Evolutionary conservation across 371 early-diverging fungal species (phyloP).

Genomic region (Mortierella sp.): DNA sequence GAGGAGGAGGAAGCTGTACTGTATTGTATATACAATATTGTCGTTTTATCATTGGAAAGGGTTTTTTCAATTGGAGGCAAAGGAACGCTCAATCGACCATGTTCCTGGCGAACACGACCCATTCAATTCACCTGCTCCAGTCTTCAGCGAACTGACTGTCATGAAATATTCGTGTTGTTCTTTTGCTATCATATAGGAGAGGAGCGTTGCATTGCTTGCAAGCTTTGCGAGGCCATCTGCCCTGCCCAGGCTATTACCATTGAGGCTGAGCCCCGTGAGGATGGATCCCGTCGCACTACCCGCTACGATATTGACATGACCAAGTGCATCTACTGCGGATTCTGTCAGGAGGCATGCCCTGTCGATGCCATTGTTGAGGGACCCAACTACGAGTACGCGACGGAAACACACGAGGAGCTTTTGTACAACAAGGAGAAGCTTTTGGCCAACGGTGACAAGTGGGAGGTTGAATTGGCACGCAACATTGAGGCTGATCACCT

Average conservation of each 20-base stretch:
- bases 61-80: too few species aligned
- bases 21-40: too few species aligned
- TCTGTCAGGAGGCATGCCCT: constrained; percentile 96
- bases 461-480: constrained; percentile 92
- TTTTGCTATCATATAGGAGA: constrained; percentile 74
- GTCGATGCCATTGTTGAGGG: constrained; percentile 99
- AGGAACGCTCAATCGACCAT: too few species aligned
- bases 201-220: constrained; percentile 98
- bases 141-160: not conserved
- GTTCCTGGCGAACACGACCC: not conserved
- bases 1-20: too few species aligned
- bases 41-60: too few species aligned
- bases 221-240: constrained; percentile 98
- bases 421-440: constrained; percentile 99
- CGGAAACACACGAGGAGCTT: constrained; percentile 96
- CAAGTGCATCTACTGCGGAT: constrained; percentile 97
- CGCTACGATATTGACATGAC: constrained; percentile 99
- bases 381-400: constrained; percentile 97
- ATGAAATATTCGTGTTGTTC: not conserved
- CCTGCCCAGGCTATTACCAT: constrained; percentile 99
- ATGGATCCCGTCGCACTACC: constrained; percentile 96
- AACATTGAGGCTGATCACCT: constrained; percentile 76
- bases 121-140: not conserved
- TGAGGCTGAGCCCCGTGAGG: constrained; percentile 97
- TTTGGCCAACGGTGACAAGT: constrained; percentile 97